Base-by-base conservation (phyloP, 2,329 filamentous ascomycete genomes). In the Akanthomyces lecanii region DNA sequence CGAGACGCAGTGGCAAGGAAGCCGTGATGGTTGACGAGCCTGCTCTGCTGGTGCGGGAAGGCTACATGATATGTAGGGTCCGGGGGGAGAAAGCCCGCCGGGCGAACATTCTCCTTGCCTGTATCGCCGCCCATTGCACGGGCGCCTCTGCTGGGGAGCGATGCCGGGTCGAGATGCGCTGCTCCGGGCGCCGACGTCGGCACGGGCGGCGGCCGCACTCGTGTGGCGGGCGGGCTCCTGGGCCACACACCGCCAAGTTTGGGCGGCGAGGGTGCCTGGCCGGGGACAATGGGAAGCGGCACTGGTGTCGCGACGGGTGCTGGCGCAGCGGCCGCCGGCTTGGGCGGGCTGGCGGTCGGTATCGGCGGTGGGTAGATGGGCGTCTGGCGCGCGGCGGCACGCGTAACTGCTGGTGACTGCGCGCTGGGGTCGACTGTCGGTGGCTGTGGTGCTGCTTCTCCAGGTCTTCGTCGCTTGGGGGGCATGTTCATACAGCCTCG, bases 11-110 rank as follows among this genome's bases (percentile, higher is more conserved):
- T 71, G 23, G 72, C 68, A 12, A 69, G 69, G 4, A 73, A 74
- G 16, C 73, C 74, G 63, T 75, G 72, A 48, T 74, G 73, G 51
- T 72, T 68, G 52, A 75, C 70, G 36, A 76, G 67, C 51, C 65
- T 69, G 66, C 65, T 62, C 61, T 63, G 67, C 16, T 71, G 69
- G 33, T 71, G 67, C n/a, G 69, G 63, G 23, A 77, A 75, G 18
- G 75, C 72, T 2, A 74, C 72, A 60, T 78, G 76, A 62, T 78
- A 77, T 38, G 74, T 74, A 58, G 76, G 76, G 62, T 78, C 74
- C n/a, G 76, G 76, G 16, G 75, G 73, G 64, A 77, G 74, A 18
- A 77, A 68, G 63, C 74, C 71, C 18, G 75, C 72, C 8, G 71
- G 71, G 4, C 74, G 73, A 28, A 70, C 61, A 51, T 67, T 68